These are phyloP conservation scores for Zygotorulaspora danielsina DNA, from an alignment of 805 yeast genomes.

Conservation along the genomic window DNA sequence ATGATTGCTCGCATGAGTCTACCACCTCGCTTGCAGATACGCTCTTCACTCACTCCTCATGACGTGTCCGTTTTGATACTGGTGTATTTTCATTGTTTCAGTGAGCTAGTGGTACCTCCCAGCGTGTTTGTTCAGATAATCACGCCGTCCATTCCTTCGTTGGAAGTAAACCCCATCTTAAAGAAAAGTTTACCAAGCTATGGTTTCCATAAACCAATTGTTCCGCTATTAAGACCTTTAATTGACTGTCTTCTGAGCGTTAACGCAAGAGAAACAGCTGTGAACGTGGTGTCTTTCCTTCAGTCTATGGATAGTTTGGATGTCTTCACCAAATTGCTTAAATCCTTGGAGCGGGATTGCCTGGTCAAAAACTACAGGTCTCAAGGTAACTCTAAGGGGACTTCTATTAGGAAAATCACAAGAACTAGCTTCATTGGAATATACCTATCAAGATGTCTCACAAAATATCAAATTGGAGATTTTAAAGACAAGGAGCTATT, in stretches of 20 bases:
- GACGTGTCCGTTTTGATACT: conserved; percentile 25
- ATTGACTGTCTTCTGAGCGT: conserved; percentile 9
- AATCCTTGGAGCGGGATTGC: conserved; percentile 13
- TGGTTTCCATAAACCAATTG: conserved; percentile 17
- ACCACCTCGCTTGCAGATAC: conserved; percentile 6
- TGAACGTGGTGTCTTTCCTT: conserved; percentile 8
- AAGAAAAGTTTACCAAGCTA: conserved; percentile 10
- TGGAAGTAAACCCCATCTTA: conserved; percentile 19
- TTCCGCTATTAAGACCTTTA: conserved; percentile 19
- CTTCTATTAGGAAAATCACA: conserved; percentile 10
- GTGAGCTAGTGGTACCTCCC: conserved; percentile 10
- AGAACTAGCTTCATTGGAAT: conserved; percentile 21
- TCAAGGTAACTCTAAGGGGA: background rate
- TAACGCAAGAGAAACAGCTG: conserved; percentile 10
- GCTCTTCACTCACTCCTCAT: conserved; percentile 23
- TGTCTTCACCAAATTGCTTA: conserved; percentile 11
- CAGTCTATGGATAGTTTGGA: conserved; percentile 16
- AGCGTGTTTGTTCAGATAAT: conserved; percentile 19
- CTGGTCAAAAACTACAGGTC: conserved; percentile 13
- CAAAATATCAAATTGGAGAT: conserved; percentile 16
- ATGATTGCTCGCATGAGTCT: conserved; percentile 3
- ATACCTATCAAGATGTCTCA: conserved; percentile 14
- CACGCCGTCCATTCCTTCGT: conserved; percentile 20
- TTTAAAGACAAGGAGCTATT: conserved; percentile 18
- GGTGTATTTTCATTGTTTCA: conserved; percentile 20